phyloP scores from a whole-genome alignment of 352 stramenopile genomes.

The Phytophthora pisi region DNA sequence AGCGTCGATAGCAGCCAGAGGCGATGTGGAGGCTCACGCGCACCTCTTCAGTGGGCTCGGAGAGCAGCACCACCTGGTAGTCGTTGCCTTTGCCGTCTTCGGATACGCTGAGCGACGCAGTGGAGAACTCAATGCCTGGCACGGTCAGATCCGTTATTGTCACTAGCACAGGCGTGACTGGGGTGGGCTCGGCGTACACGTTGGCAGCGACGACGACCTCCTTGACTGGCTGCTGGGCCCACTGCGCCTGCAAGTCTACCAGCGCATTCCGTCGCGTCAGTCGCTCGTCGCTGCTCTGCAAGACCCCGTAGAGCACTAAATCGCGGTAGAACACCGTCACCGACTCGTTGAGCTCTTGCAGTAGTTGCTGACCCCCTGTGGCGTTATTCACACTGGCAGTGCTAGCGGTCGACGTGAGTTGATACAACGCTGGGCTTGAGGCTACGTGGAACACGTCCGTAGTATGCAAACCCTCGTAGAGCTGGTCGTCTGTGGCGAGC shows the following conservation, averaged over 20 bases:
- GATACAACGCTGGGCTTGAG: conserved; percentile 35
- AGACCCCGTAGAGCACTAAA: conserved; percentile 20
- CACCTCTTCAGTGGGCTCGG: conserved; percentile 62
- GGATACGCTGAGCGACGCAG: conserved; percentile 61
- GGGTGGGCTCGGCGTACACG: conserved; percentile 30
- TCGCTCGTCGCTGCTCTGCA: conserved; percentile 8
- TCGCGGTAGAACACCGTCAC: conserved; percentile 42
- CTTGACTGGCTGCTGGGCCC: conserved; percentile 42
- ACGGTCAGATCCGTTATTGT: conserved; percentile 58
- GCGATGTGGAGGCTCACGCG: conserved; percentile 49
- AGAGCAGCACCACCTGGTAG: conserved; percentile 74
- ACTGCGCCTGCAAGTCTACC: conserved; percentile 38
- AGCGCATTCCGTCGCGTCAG: conserved; percentile 27
- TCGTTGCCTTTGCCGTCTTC: conserved; percentile 73
- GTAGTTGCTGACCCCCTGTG: conserved; percentile 3
- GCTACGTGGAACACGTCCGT: conserved; percentile 38
- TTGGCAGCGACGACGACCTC: conserved; percentile 30
- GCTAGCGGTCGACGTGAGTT: conserved; percentile 34
- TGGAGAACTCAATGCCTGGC: conserved; percentile 73
- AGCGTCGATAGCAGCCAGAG: conserved; percentile 65
- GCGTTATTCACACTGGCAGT: conserved; percentile 31
- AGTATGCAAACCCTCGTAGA: conserved; percentile 60
- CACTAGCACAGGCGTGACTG: conserved; percentile 25
- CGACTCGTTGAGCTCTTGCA: conserved; percentile 15
- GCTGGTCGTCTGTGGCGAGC: conserved; percentile 58